Evolutionary conservation across 495 filamentous ascomycete species (phyloP).

Genomic region (Symbiotaphrina buchneri): DNA sequence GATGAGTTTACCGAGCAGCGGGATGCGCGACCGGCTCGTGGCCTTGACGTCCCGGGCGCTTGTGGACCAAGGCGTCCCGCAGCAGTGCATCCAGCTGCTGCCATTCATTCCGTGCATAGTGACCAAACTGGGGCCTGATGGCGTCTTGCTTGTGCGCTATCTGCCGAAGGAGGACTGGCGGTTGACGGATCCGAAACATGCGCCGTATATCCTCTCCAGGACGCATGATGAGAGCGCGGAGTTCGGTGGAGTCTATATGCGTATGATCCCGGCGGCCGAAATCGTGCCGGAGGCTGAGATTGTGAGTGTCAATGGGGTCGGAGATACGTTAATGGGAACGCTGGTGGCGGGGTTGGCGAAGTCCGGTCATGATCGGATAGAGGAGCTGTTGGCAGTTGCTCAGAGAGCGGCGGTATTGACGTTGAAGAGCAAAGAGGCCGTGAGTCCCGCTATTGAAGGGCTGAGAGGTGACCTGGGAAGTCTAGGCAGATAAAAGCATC

Average conservation of each 20-base stretch:
- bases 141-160: slow-evolving; percentile 58
- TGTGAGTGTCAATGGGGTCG: slow-evolving; percentile 81
- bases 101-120: slow-evolving; percentile 70
- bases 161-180: slow-evolving; percentile 37
- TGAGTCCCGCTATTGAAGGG: slow-evolving; percentile 3
- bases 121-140: slow-evolving; percentile 59
- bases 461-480: slow-evolving; percentile 2
- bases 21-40: slow-evolving; percentile 37
- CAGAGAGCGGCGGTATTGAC: slow-evolving; percentile 3
- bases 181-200: slow-evolving; percentile 32
- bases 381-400: slow-evolving; percentile 1
- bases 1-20: slow-evolving; percentile 33
- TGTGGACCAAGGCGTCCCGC: slow-evolving; percentile 62
- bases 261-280: slow-evolving; percentile 48
- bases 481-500: too few species aligned
- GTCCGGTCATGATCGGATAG: slow-evolving; percentile 9
- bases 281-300: slow-evolving; percentile 33
- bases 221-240: slow-evolving; percentile 19
- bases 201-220: slow-evolving; percentile 47
- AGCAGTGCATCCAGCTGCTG: slow-evolving; percentile 63
- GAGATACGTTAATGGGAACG: slow-evolving; percentile 79
- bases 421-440: slow-evolving; percentile 3
- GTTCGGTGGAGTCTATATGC: slow-evolving; percentile 74
- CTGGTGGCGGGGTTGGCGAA: slow-evolving; percentile 40
- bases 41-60: slow-evolving; percentile 31